A percentile compares a stretch with the other conserved stretches of the same genome.
Evolutionary conservation across 78 protist species (phyloP).

Genomic region (Dictyostelium capitatum): DNA sequence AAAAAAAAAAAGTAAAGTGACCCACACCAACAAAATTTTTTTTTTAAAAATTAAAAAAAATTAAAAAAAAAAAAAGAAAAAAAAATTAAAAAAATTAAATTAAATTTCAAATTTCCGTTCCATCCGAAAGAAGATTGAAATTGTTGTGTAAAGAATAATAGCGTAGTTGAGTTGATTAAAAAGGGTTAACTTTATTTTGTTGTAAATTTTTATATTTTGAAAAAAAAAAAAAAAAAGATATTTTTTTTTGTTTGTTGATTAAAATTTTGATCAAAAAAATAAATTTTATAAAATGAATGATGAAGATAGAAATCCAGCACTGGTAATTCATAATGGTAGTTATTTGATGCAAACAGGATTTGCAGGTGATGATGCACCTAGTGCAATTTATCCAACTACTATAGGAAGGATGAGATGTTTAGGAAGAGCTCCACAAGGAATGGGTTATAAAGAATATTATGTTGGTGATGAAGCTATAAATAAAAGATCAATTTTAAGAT

Average conservation of each 20-base stretch:
- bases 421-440: conserved; percentile 32
- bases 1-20: background rate
- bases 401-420: conserved; percentile 88
- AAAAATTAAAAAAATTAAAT: too few species aligned
- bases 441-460: conserved; percentile 85
- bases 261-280: background rate
- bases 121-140: too few species aligned
- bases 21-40: too few species aligned
- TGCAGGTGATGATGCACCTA: conserved; percentile 77
- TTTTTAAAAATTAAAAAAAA: too few species aligned
- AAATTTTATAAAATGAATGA: background rate
- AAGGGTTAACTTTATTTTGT: too few species aligned
- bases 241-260: too few species aligned
- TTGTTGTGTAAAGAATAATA: too few species aligned
- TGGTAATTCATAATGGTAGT: conserved; percentile 91
- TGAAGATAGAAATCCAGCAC: background rate
- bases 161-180: too few species aligned
- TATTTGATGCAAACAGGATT: conserved; percentile 93
- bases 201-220: too few species aligned
- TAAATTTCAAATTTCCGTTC: too few species aligned
- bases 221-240: background rate
- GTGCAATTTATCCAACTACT: conserved; percentile 12
- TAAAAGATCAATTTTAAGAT: conserved; percentile 86
- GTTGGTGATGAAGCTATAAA: conserved; percentile 95
- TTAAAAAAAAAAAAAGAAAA: too few species aligned